These are phyloP conservation scores for Castanea crenata DNA, from an alignment of 306 rosid species.

Conservation along the genomic window DNA sequence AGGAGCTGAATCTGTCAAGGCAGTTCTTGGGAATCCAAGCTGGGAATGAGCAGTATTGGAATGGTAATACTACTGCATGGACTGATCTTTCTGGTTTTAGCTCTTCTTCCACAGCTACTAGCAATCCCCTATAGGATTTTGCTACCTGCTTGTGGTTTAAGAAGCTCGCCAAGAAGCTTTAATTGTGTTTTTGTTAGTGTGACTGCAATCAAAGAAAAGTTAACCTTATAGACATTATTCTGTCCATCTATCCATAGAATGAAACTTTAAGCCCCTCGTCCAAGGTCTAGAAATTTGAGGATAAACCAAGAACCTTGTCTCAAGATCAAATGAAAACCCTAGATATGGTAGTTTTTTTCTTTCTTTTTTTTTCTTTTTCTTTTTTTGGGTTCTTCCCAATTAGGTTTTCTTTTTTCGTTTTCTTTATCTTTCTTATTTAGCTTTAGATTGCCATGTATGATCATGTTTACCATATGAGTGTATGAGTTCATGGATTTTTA, in stretches of 20 bases:
- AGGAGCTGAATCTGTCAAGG: conserved; percentile 52
- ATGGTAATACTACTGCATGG: conserved; percentile 49
- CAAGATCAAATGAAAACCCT: conserved; percentile 48
- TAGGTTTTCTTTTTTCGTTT: background rate
- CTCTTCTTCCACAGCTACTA: conserved; percentile 48
- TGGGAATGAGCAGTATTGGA: conserved; percentile 58
- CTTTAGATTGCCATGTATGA: conserved; percentile 41
- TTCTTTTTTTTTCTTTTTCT: background rate
- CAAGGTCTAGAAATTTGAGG: conserved; percentile 10
- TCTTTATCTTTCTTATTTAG: conserved; percentile 7
- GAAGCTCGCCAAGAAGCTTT: conserved; percentile 21
- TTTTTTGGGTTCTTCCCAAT: conserved; percentile 13
- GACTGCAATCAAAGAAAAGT: conserved; percentile 20
- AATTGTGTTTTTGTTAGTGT: conserved; percentile 16
- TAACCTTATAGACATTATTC: conserved; percentile 4
- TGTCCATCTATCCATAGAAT: background rate
- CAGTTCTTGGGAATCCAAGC: conserved; percentile 49
- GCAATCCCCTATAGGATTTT: conserved; percentile 37
- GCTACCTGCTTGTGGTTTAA: background rate
- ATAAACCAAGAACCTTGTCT: conserved; percentile 21
- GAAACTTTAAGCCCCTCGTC: background rate
- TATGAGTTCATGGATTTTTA: conserved; percentile 21
- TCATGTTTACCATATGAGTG: conserved; percentile 30
- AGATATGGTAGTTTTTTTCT: conserved; percentile 34
- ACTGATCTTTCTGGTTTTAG: conserved; percentile 55